Base-by-base conservation (phyloP, 352 stramenopile species). In the Phytophthora uliginosa region DNA sequence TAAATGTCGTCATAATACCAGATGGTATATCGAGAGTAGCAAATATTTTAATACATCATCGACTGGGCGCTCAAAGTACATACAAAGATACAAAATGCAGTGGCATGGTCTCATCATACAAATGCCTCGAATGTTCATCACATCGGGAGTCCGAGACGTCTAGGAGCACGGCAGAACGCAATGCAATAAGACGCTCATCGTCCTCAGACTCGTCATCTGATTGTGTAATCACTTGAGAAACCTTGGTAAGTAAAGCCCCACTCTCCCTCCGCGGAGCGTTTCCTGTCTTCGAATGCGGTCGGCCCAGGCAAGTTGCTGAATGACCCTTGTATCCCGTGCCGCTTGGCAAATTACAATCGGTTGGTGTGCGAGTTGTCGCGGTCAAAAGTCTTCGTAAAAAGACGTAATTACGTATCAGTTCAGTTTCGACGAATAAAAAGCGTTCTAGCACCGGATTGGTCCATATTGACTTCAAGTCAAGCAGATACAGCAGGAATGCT, bases 121-220 rank as follows among this genome's bases (percentile, higher is more conserved):
- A 96, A 96, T 96, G 89, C 89, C 89, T 96, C 89, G 89, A 67
- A 88, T 94, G 75, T 75, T 93, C 86, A 89, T 95, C 89, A 95
- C 85, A 78, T 90, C 71, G 65, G 82, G 83, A 88, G 66, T 84
- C 66, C 28, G 70, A 85, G 74, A 58, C 66, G 63, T 76, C 75
- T 86, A 45, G 75, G 62, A 87, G 79, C 85, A 82, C 81, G 61
- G 87, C 88, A 96, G 88, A 95, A 95, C 89, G 87, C 87, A 81
- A 78, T 74, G 77, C 88, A 89, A 76, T 85, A 75, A 85, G 66
- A 70, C 76, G 62, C 74, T 81, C 71, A 66, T 91, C 82, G 42
- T 90, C 86, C 84, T 96, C 89, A 96, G 89, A 94, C 88, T 96
- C 89, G 89, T 96, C 89, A 96, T 96, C 89, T 96, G 88, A 90